These are phyloP conservation scores for Coprinellus aureogranulatus DNA, from an alignment of 768 basidiomycete species.

Conservation along the genomic window DNA sequence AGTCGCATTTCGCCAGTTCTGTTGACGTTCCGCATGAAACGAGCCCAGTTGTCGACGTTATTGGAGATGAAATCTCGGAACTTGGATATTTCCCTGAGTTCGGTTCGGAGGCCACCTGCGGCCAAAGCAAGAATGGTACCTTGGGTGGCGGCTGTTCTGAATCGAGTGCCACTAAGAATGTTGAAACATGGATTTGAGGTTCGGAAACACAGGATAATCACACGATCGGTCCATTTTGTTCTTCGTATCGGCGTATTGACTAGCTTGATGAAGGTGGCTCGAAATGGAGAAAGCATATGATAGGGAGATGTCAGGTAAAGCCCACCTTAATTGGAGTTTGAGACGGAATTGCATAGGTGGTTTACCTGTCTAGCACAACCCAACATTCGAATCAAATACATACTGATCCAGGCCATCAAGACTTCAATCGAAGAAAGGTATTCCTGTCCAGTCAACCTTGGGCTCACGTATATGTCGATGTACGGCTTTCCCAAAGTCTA, in stretches of 20 bases:
- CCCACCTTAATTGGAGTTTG: too few relatives aligned
- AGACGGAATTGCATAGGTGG: too few relatives aligned
- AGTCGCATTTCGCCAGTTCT: slow-evolving; percentile 1
- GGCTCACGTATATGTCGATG: too few relatives aligned
- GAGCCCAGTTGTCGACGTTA: slow-evolving; percentile 6
- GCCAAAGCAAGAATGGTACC: slow-evolving; percentile 6
- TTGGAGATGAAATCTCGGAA: slow-evolving; percentile 6
- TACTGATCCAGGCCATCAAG: too few relatives aligned
- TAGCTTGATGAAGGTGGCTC: slow-evolving; percentile 6
- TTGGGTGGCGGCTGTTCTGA: neutral
- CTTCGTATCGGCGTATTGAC: neutral
- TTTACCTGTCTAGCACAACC: too few relatives aligned
- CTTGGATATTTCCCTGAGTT: slow-evolving; percentile 2
- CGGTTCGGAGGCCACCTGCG: slow-evolving; percentile 1
- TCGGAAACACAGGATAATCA: slow-evolving; percentile 1
- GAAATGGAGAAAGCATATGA: too few relatives aligned
- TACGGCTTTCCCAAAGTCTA: too few relatives aligned
- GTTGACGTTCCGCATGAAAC: neutral
- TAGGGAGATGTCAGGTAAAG: too few relatives aligned
- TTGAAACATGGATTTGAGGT: slow-evolving; percentile 1
- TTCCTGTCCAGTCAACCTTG: too few relatives aligned
- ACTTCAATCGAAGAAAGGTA: too few relatives aligned
- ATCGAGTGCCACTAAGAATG: slow-evolving; percentile 1
- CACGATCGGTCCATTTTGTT: neutral
- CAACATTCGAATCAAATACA: too few relatives aligned